phyloP scores from a whole-genome alignment of 306 rosid genomes.

The Aeschynomene evenia region DNA sequence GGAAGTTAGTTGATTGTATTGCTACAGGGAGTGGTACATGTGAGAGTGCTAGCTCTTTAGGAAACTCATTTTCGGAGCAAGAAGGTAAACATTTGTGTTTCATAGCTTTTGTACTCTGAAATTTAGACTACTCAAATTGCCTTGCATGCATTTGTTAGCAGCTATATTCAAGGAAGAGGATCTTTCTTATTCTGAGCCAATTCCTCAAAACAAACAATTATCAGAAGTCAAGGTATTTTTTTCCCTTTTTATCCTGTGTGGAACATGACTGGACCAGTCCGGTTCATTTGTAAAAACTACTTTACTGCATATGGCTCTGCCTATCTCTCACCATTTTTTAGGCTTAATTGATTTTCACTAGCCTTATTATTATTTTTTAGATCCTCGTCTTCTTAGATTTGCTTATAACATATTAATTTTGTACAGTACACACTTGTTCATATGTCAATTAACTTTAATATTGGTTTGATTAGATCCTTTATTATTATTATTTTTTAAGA shows the following conservation, averaged over 20 bases:
- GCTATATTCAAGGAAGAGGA: slow-evolving; percentile 37
- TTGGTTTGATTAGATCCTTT: background rate
- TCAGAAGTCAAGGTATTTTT: slow-evolving; percentile 52
- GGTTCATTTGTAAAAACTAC: slow-evolving; percentile 10
- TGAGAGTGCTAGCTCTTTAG: slow-evolving; percentile 34
- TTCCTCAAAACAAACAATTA: slow-evolving; percentile 28
- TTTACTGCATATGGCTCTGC: background rate
- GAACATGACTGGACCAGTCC: slow-evolving; percentile 14
- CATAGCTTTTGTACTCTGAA: slow-evolving; percentile 10
- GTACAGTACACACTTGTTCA: background rate
- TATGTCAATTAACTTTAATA: background rate
- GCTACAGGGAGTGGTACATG: slow-evolving; percentile 46
- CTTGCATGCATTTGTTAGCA: slow-evolving; percentile 38
- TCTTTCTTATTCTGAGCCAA: slow-evolving; percentile 26
- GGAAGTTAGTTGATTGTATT: slow-evolving; percentile 66
- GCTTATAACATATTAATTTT: background rate
- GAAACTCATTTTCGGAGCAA: slow-evolving; percentile 24
- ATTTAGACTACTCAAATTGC: background rate
- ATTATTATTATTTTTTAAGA: background rate
- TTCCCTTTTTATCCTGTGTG: background rate
- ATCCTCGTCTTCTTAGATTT: background rate
- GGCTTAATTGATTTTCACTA: background rate
- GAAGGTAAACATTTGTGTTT: slow-evolving; percentile 42
- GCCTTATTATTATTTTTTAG: background rate
- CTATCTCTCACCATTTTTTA: background rate